Evolutionary conservation across 768 basidiomycete species (phyloP), one percentile per base, ranked within the genome.

Genomic region (Leccinum rimulosum): DNA sequence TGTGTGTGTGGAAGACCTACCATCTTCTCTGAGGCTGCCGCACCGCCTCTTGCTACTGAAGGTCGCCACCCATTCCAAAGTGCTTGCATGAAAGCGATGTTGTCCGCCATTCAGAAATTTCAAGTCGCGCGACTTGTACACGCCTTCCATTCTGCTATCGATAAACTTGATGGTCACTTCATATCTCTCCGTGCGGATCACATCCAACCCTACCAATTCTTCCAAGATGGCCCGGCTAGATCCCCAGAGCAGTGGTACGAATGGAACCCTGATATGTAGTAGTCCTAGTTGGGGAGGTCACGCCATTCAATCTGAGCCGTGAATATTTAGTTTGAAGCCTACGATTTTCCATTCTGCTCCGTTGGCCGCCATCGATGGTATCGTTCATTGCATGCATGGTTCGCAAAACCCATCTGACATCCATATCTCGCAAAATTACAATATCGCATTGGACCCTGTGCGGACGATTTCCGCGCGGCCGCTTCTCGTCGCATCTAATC

Each of bases 171-270:
- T 25, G 33, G 3, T 56, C 50, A 48, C 30, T 28, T 22, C 49
- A 55, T 60, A 66, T 66, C 58, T 57, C 51, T 27, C 55, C 55
- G 50, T 50, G 68, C 61, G 63, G 67, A 68, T 70, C 67, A 56
- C 40, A 53, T 64, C 52, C 59, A 50, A 61, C 58, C 53, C 49
- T 40, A 31, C 48, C 22, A 49, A 14, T 17, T 51, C 50, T 33
- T 28, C 40, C 40, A 59, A 35, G 53, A 56, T 50, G 36, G 10
- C 47, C 22, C 47, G 14, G 30, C 28, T 22, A 51, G 30, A 50
- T n/a, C 10, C 10, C 49, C 49, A 48, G 22, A 48, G 22, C 19
- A 43, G 8, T 27, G 19, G 36, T 14, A 19, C n/a, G 40, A 49
- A 54, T 38, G 45, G 27, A 50, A 50, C 54, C 2, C 30, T 12